These are phyloP conservation scores for Clonostachys chloroleuca DNA, from an alignment of 2,329 filamentous ascomycete species.

Conservation along the genomic window DNA sequence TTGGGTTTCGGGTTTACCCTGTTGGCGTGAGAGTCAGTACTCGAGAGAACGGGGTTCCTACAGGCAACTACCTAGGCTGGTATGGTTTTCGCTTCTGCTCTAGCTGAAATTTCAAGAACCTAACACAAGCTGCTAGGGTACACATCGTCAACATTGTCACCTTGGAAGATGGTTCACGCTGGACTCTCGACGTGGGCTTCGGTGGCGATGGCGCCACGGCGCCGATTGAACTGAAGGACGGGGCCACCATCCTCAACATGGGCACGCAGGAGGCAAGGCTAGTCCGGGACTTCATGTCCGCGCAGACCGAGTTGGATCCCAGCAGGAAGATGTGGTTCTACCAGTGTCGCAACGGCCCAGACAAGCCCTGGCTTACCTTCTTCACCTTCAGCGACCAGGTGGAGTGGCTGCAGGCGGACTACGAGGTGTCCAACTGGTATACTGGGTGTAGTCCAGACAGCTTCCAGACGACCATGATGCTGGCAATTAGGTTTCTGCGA, in stretches of 20 bases:
- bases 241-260: constrained; percentile 38
- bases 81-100: constrained; percentile 9
- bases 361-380: constrained; percentile 47
- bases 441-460: constrained; percentile 42
- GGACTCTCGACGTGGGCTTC: constrained; percentile 59
- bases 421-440: constrained; percentile 53
- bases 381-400: constrained; percentile 61
- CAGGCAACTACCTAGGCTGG: constrained; percentile 42
- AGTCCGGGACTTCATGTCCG: constrained; percentile 40
- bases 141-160: constrained; percentile 61
- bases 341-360: constrained; percentile 46
- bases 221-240: constrained; percentile 48
- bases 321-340: constrained; percentile 57
- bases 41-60: constrained; percentile 28
- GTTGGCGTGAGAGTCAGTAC: constrained; percentile 46
- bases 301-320: constrained; percentile 27
- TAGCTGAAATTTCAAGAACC: background rate
- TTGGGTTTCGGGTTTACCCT: constrained; percentile 51
- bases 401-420: constrained; percentile 60
- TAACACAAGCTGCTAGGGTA: constrained; percentile 17
- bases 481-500: constrained; percentile 51
- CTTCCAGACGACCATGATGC: constrained; percentile 49
- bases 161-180: constrained; percentile 41
- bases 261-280: constrained; percentile 53
- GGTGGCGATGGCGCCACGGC: constrained; percentile 56